These are phyloP conservation scores for Pterocarpus macrocarpus DNA, from an alignment of 306 rosid genomes.

Conservation along the genomic window DNA sequence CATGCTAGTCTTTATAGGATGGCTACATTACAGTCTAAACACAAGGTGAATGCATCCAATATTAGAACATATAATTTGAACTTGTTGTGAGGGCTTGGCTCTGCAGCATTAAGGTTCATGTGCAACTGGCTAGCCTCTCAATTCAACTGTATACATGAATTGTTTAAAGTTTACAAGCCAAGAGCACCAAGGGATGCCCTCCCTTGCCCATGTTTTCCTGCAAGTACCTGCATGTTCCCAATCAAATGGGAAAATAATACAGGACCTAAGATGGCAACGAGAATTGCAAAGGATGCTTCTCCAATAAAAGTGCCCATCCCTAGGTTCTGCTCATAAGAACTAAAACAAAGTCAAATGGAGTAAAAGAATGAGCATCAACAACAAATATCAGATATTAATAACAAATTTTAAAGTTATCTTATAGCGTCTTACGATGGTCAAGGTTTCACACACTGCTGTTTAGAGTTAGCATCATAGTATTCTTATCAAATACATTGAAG, in stretches of 20 bases:
- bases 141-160: conserved; percentile 64
- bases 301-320: conserved; percentile 84
- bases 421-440: conserved; percentile 15
- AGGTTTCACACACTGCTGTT: conserved; percentile 6
- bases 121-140: conserved; percentile 53
- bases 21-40: conserved; percentile 22
- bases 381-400: not conserved
- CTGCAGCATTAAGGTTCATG: conserved; percentile 41
- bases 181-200: conserved; percentile 97
- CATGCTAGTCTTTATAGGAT: conserved; percentile 29
- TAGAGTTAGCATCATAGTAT: conserved; percentile 9
- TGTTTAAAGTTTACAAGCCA: conserved; percentile 72
- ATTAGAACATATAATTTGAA: conserved; percentile 38
- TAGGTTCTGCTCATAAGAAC: conserved; percentile 97
- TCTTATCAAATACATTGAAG: not conserved
- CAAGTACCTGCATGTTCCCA: conserved; percentile 97
- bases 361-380: conserved; percentile 32
- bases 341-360: conserved; percentile 55
- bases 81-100: conserved; percentile 36
- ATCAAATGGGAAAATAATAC: conserved; percentile 93
- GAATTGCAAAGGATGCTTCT: conserved; percentile 92
- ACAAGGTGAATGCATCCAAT: conserved; percentile 48
- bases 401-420: conserved; percentile 13
- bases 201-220: conserved; percentile 71
- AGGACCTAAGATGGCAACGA: conserved; percentile 94